These are phyloP conservation scores for Naematelia encephala DNA, from an alignment of 768 basidiomycete species.

Conservation along the genomic window DNA sequence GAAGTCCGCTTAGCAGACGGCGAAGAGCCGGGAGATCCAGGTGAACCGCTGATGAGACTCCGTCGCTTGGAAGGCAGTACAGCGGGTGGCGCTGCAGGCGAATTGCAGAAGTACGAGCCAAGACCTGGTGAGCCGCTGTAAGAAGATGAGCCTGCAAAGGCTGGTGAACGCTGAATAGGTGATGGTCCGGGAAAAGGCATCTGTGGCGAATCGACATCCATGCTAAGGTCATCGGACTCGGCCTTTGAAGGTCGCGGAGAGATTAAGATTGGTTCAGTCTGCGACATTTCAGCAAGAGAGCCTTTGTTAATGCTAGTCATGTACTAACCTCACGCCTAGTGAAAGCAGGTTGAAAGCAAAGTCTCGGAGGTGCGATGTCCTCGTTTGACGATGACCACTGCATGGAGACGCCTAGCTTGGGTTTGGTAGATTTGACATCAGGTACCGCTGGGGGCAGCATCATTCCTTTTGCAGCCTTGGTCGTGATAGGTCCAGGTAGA, in stretches of 20 bases:
- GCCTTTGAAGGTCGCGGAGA: slow-evolving; percentile 20
- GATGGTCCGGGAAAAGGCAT: background rate
- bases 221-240: slow-evolving; percentile 10
- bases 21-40: slow-evolving; percentile 43
- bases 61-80: slow-evolving; percentile 29
- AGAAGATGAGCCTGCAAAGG: slow-evolving; percentile 19
- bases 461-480: slow-evolving; percentile 25
- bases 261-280: slow-evolving; percentile 33
- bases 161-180: slow-evolving; percentile 10
- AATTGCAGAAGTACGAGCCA: slow-evolving; percentile 47
- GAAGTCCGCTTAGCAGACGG: slow-evolving; percentile 43
- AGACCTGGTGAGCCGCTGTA: slow-evolving; percentile 37
- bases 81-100: slow-evolving; percentile 33
- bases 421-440: slow-evolving; percentile 16
- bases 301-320: background rate
- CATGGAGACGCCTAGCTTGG: slow-evolving; percentile 29
- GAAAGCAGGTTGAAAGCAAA: slow-evolving; percentile 30
- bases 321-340: slow-evolving; percentile 38
- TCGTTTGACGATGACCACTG: slow-evolving; percentile 42
- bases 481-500: slow-evolving; percentile 17
- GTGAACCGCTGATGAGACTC: slow-evolving; percentile 38
- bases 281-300: background rate
- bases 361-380: slow-evolving; percentile 19
- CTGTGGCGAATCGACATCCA: slow-evolving; percentile 45
- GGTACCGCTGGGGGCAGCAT: slow-evolving; percentile 44